A percentile compares a stretch with the other conserved stretches of the same genome.
phyloP scores from a whole-genome alignment of 139 green algal genomes.

The Coelastrella sp. region DNA sequence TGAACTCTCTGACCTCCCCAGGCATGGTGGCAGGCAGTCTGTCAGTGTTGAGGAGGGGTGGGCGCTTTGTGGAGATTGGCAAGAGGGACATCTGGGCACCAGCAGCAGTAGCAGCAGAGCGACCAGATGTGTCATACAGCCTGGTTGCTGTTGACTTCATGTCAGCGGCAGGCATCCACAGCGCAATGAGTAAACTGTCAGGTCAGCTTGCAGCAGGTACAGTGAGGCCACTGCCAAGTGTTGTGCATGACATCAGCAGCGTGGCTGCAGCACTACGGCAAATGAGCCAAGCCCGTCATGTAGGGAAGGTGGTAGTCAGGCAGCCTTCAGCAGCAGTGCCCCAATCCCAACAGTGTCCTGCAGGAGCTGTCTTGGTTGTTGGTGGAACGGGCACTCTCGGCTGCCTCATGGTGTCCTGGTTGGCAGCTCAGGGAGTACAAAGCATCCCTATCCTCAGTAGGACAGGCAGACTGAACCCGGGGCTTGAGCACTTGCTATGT shows the following conservation, averaged over 20 bases:
- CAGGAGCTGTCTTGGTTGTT: conserved; percentile 58
- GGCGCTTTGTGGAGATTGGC: conserved; percentile 87
- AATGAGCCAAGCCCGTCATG: conserved; percentile 82
- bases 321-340: conserved; percentile 8
- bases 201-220: conserved; percentile 36
- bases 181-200: conserved; percentile 50
- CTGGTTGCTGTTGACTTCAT: conserved; percentile 61
- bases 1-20: conserved; percentile 88
- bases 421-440: conserved; percentile 56
- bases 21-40: conserved; percentile 79
- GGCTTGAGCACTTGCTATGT: conserved; percentile 19
- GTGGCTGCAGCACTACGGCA: conserved; percentile 75
- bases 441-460: conserved; percentile 66
- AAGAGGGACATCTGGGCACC: conserved; percentile 91
- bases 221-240: conserved; percentile 55
- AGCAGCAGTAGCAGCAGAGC: conserved; percentile 70
- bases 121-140: conserved; percentile 81
- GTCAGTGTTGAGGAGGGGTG: conserved; percentile 65
- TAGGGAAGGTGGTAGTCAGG: conserved; percentile 89
- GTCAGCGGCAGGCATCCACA: conserved; percentile 46
- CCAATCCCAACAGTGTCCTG: not conserved
- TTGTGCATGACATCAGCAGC: conserved; percentile 53
- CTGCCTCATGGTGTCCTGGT: conserved; percentile 71
- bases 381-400: conserved; percentile 78
- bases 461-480: conserved; percentile 49